Percentiles rank a stretch among this genome's conserved stretches.
phyloP scores from a whole-genome alignment of 139 green algal genomes.

The Coelastrella sp. region DNA sequence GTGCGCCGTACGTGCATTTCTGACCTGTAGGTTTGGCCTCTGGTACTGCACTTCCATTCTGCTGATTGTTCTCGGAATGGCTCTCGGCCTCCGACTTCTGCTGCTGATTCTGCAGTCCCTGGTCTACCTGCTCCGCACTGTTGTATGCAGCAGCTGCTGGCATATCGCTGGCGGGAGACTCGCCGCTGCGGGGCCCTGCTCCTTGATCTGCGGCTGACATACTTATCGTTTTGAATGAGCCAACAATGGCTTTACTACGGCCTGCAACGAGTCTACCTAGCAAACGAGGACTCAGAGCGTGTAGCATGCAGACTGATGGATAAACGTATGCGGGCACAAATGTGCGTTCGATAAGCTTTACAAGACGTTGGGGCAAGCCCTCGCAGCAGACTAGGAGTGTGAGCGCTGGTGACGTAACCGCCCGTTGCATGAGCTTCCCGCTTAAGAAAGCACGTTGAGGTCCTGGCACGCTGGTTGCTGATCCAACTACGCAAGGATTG shows the following conservation, averaged over 20 bases:
- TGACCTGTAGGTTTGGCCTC: not conserved
- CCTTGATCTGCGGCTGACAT: slow-evolving; percentile 18
- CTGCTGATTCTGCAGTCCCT: slow-evolving; percentile 24
- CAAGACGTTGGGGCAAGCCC: too few species aligned
- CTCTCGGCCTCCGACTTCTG: not conserved
- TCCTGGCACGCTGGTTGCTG: not conserved
- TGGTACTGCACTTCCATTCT: not conserved
- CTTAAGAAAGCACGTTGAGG: not conserved
- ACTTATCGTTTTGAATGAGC: not conserved
- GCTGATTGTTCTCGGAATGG: not conserved
- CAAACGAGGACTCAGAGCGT: not conserved
- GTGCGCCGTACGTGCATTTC: not conserved
- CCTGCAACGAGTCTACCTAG: not conserved
- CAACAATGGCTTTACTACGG: too few species aligned
- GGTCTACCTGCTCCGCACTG: not conserved
- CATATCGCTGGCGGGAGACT: slow-evolving; percentile 25
- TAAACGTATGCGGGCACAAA: too few species aligned
- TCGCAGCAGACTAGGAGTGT: too few species aligned
- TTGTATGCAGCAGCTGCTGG: not conserved
- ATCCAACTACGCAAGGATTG: not conserved
- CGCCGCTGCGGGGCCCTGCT: slow-evolving; percentile 6
- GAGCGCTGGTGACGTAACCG: not conserved
- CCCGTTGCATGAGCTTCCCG: not conserved
- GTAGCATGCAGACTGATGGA: not conserved
- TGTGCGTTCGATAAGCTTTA: too few species aligned